Percentiles rank a stretch among this genome's conserved stretches.
Conservation (phyloP, 2,329 filamentous ascomycete genomes). For the Shiraia sp. region DNA sequence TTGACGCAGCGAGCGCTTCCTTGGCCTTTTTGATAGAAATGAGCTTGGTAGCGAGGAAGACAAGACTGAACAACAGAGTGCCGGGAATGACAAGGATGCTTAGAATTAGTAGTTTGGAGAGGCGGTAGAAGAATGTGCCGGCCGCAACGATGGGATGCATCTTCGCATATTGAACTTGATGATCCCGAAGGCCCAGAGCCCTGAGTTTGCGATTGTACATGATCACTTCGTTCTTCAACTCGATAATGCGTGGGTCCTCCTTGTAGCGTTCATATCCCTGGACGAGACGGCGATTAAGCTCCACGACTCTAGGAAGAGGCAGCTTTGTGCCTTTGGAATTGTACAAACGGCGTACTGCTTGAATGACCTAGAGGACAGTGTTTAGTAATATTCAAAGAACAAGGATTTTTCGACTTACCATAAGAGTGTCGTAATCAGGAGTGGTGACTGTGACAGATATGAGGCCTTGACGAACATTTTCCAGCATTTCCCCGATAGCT, state of each 20-base stretch:
- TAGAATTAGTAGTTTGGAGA: slow-evolving; percentile 76
- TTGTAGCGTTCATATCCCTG: slow-evolving; percentile 93
- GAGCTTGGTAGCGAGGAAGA: slow-evolving; percentile 43
- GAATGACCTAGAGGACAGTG: slow-evolving; percentile 65
- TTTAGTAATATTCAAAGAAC: slow-evolving; percentile 31
- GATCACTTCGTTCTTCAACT: slow-evolving; percentile 74
- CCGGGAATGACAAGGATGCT: slow-evolving; percentile 83
- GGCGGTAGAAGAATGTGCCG: slow-evolving; percentile 75
- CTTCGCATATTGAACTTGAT: slow-evolving; percentile 90
- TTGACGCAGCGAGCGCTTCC: slow-evolving; percentile 46
- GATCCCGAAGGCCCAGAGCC: slow-evolving; percentile 85
- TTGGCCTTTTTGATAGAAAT: slow-evolving; percentile 44
- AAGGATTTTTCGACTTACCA: slow-evolving; percentile 55
- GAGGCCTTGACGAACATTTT: slow-evolving; percentile 83
- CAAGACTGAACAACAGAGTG: slow-evolving; percentile 74
- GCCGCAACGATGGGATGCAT: slow-evolving; percentile 78
- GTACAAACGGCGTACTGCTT: slow-evolving; percentile 90
- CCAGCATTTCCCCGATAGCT: slow-evolving; percentile 81
- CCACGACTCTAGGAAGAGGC: slow-evolving; percentile 87
- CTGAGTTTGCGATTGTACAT: slow-evolving; percentile 86
- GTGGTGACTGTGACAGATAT: slow-evolving; percentile 88
- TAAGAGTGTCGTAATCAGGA: slow-evolving; percentile 93
- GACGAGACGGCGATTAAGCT: slow-evolving; percentile 88
- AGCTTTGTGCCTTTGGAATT: slow-evolving; percentile 93
- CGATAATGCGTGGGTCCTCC: slow-evolving; percentile 80